Conservation (phyloP, 371 early-diverging fungal species). For the Mortierella sp. region DNA sequence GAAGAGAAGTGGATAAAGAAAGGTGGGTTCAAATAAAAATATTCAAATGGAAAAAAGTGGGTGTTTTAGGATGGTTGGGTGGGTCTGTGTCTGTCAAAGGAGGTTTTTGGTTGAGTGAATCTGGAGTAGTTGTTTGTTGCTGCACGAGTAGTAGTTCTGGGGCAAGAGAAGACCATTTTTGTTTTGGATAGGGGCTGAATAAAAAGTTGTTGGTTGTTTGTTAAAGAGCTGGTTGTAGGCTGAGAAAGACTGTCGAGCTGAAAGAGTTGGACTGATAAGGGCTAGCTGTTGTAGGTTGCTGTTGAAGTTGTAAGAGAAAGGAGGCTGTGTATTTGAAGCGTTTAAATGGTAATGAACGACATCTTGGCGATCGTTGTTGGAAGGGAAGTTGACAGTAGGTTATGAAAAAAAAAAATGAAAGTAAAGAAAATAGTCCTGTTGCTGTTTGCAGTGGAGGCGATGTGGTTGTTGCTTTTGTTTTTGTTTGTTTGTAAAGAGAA, state of each 20-base stretch:
- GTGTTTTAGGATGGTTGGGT: slow-evolving; percentile 29
- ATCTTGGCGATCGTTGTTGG: slow-evolving; percentile 27
- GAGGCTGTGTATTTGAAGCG: slow-evolving; percentile 19
- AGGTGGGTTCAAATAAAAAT: background rate
- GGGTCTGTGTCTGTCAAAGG: slow-evolving; percentile 40
- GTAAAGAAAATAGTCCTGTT: background rate
- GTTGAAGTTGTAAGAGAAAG: background rate
- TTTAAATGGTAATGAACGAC: slow-evolving; percentile 46
- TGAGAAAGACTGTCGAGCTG: too few relatives aligned
- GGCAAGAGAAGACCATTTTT: slow-evolving; percentile 38
- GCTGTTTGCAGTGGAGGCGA: background rate
- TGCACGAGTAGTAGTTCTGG: slow-evolving; percentile 25
- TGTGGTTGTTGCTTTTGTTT: background rate
- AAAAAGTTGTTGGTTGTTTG: background rate
- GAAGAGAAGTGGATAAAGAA: background rate
- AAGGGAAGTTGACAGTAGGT: background rate
- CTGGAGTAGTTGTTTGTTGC: slow-evolving; percentile 34
- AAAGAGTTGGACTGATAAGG: background rate
- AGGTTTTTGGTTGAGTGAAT: slow-evolving; percentile 33
- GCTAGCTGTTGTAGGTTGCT: background rate
- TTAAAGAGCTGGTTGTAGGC: background rate
- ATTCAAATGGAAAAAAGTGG: background rate
- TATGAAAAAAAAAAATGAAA: background rate
- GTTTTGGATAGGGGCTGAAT: slow-evolving; percentile 7
- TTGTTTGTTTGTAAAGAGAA: background rate